Evolutionary conservation across 2,329 filamentous ascomycete genomes (phyloP), one percentile per base, ranked within the genome.

Genomic region (Ceratocystis diversiconidia): DNA sequence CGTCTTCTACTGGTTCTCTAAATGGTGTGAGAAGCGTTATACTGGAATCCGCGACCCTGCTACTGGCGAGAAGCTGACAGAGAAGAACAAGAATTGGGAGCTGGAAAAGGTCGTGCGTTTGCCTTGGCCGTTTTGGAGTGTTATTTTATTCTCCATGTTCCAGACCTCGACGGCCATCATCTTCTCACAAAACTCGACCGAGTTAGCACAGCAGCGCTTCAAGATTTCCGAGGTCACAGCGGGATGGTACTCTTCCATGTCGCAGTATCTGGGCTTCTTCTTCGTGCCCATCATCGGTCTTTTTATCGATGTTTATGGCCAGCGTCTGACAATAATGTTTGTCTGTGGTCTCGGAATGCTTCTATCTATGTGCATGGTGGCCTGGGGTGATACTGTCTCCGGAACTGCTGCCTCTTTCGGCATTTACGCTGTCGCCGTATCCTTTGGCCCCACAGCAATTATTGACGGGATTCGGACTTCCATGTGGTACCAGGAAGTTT

Each of bases 371-470:
- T 74, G 74, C 5, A 73, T 85, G 0, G 78, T 80, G 0, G 79
- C 79, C 4, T 85, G 80, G 74, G 79, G 79, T 0, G 73, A 76
- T 0, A 77, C 76, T 0, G 71, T 76, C 0, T 69, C 75, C 0
- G 83, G 83, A 0, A 85, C 83, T 0, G 82, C 81, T 0, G 82
- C 82, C 0, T 77, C 79, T 0, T 85, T 85, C 44, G 84, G 80
- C 1, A 77, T 86, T 22, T 86, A 80, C 55, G 83, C 82, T 0
- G 73, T 86, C 12, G 80, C 82, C 0, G 74, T 74, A 3, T 79
- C 78, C 0, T 74, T 85, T 1, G 83, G 83, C 0, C 82, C 83
- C 0, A 83, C 82, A 0, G 75, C 79, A 2, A 82, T 85, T 66
- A 84, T 86, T 63, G 83, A 86, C 70, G 76, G 79, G 25, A 82